Evolutionary conservation across 2,329 filamentous ascomycete genomes (phyloP), one percentile per base, ranked within the genome.

Genomic region (Metarhizium robertsii): DNA sequence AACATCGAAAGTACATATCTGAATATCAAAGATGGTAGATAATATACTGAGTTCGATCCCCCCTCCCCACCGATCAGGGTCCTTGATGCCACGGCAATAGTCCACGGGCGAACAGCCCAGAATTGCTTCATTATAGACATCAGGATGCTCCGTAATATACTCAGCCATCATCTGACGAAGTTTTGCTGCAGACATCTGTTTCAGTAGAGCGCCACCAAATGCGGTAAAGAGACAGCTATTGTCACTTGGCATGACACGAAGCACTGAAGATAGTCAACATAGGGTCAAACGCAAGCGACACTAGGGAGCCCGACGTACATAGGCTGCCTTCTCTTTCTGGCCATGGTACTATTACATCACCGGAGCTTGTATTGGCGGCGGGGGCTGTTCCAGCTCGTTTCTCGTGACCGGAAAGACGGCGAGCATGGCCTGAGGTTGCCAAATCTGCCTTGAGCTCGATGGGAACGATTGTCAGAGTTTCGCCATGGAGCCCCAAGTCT

Each of bases 161-260:
- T 87, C 82, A 2, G 89, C 90, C 20, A 96, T 85, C 59, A 95
- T 78, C 14, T 81, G 84, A 55, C 92, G 85, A 18, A 96, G 77
- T 63, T 88, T 64, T 8, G 70, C 66, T 6, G 73, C 72, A n/a
- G 72, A 68, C 51, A 76, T 70, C 18, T 73, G 69, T 30, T 74
- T 80, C 51, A 90, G 81, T n/a, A 95, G 79, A 3, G 88, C 88
- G 54, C 86, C 87, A 16, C 89, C 88, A 50, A 97, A 85, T 0
- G 92, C 92, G 32, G 91, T 88, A 71, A 96, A 97, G 65, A 97
- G 84, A 72, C 92, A 97, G 57, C 86, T 90, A 71, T 96, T 96
- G 70, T 97, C 92, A 66, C 96, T 92, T 4, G 92, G 90, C 92
- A 97, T 96, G 52, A 97, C 89, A 14, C 92, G 86, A 18, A 96